Evolutionary conservation across 2,329 filamentous ascomycete genomes (phyloP).

Genomic region (Chaetomium sp.): DNA sequence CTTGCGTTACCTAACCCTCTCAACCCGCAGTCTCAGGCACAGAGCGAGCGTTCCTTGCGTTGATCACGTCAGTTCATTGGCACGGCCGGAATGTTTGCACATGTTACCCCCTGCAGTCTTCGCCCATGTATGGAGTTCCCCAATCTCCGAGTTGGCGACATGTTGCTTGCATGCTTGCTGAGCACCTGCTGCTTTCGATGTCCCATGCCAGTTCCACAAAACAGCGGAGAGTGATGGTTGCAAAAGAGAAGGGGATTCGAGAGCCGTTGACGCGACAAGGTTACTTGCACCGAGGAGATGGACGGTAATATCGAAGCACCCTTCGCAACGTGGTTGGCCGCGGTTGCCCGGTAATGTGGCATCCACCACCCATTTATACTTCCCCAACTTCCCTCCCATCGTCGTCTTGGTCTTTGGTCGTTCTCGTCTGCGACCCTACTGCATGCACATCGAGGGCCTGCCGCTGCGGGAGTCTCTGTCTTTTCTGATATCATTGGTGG

Average conservation of each 20-base stretch:
- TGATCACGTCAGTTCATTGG: neutral
- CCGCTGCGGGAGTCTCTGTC: conserved; percentile 16
- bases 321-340: conserved; percentile 15
- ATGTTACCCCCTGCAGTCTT: neutral
- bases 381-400: conserved; percentile 27
- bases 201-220: neutral
- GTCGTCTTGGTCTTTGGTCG: conserved; percentile 8
- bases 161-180: neutral
- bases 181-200: neutral
- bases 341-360: conserved; percentile 29
- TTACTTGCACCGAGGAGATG: conserved; percentile 18
- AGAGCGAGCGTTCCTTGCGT: neutral
- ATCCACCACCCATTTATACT: conserved; percentile 32
- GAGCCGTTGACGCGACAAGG: conserved; percentile 3
- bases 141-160: neutral
- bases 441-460: conserved; percentile 23
- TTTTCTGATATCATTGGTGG: conserved; percentile 22
- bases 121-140: neutral
- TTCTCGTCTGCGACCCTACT: conserved; percentile 31
- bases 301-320: conserved; percentile 28
- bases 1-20: conserved; percentile 28
- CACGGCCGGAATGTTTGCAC: neutral
- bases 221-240: conserved; percentile 1
- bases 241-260: neutral
- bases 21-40: neutral